A percentile compares a stretch with the other conserved stretches of the same genome.
phyloP scores from a whole-genome alignment of 2,329 filamentous ascomycete genomes.

The Colletotrichum graminicola region DNA sequence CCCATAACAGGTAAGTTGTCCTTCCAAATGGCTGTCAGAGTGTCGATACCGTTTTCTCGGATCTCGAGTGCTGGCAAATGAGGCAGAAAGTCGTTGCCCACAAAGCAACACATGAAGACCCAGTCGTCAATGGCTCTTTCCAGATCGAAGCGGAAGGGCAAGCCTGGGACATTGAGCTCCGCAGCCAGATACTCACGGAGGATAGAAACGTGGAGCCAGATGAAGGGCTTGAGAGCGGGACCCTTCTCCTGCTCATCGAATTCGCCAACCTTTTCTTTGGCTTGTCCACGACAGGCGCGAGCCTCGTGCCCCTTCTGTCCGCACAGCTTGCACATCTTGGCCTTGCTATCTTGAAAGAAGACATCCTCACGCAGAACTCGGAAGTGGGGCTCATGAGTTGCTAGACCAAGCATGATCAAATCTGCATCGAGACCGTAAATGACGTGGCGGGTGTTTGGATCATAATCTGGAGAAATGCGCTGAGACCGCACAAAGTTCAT shows the following conservation, averaged over 20 bases:
- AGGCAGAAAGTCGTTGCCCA: conserved; percentile 97
- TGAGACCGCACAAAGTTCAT: conserved; percentile 98
- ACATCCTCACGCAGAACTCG: conserved; percentile 97
- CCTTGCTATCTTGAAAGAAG: conserved; percentile 88
- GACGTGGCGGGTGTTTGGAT: conserved; percentile 97
- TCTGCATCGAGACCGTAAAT: conserved; percentile 98
- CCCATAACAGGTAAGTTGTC: conserved; percentile 93
- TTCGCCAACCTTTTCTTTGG: conserved; percentile 82
- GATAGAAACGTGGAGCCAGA: conserved; percentile 95
- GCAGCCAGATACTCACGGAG: conserved; percentile 93
- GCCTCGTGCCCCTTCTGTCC: conserved; percentile 93
- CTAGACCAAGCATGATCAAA: conserved; percentile 97
- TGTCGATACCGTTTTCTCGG: conserved; percentile 96
- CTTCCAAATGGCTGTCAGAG: conserved; percentile 95
- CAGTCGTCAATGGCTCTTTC: conserved; percentile 96
- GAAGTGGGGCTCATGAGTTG: conserved; percentile 97
- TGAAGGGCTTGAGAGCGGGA: conserved; percentile 86
- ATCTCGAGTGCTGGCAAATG: conserved; percentile 98
- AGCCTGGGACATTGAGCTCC: conserved; percentile 84
- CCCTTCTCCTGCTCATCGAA: conserved; percentile 84
- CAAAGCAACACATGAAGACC: conserved; percentile 99
- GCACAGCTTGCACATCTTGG: conserved; percentile 86
- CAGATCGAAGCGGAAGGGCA: conserved; percentile 91
- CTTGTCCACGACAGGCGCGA: conserved; percentile 83
- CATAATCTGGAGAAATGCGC: conserved; percentile 87